Conservation (phyloP, 108 stramenopile species). For the Heterococcus sp. region DNA sequence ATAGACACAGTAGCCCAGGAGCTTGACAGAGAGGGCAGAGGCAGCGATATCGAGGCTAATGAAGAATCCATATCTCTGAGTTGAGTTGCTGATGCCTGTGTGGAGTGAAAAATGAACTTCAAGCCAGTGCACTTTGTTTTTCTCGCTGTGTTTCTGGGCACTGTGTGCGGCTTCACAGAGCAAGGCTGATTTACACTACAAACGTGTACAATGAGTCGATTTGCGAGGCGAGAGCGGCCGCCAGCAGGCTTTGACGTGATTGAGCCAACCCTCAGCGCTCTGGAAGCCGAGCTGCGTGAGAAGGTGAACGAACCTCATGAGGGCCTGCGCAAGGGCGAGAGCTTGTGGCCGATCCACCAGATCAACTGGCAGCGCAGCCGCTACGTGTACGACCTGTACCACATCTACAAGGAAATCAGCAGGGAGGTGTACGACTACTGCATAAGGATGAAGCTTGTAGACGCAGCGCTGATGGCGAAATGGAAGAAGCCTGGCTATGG, state of each 20-base stretch:
- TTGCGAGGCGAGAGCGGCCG: slow-evolving; percentile 51
- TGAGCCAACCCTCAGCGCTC: slow-evolving; percentile 88
- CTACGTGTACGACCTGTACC: slow-evolving; percentile 98
- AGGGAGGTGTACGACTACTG: slow-evolving; percentile 94
- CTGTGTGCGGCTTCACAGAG: too few species aligned
- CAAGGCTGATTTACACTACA: too few species aligned
- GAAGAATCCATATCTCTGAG: too few species aligned
- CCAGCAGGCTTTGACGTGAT: slow-evolving; percentile 87
- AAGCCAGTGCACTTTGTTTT: too few species aligned
- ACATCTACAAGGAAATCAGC: slow-evolving; percentile 81
- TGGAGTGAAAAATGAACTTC: too few species aligned
- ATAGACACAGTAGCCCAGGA: too few species aligned
- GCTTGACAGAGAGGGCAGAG: too few species aligned
- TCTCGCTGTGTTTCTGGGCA: too few species aligned
- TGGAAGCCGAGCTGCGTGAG: slow-evolving; percentile 95
- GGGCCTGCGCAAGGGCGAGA: slow-evolving; percentile 94
- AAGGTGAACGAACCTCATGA: slow-evolving; percentile 93
- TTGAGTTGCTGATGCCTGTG: too few species aligned
- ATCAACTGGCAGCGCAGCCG: slow-evolving; percentile 98
- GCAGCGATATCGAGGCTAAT: too few species aligned
- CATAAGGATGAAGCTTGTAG: slow-evolving; percentile 84
- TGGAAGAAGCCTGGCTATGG: slow-evolving; percentile 99
- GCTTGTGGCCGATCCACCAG: slow-evolving; percentile 99
- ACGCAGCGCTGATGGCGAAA: slow-evolving; percentile 94
- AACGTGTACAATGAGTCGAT: slow-evolving; percentile 51